Evolutionary conservation across 306 rosid genomes (phyloP).

Genomic region (Quillaja saponaria): DNA sequence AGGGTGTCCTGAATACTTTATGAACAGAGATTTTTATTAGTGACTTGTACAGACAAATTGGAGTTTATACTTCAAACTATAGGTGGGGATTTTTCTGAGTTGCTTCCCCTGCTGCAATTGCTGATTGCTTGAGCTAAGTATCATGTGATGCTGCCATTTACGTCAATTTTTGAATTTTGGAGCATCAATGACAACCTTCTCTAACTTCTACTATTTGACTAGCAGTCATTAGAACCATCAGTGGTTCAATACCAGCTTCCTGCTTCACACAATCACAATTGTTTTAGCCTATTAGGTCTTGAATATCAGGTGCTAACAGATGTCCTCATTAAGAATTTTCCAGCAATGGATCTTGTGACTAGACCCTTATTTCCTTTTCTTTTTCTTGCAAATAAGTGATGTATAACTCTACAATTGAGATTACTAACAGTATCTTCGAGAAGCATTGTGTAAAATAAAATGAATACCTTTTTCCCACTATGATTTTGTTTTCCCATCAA

Average conservation of each 20-base stretch:
- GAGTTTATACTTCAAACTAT: conserved; percentile 17
- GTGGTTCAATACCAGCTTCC: not conserved
- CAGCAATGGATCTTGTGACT: conserved; percentile 6
- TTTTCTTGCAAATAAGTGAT: conserved; percentile 11
- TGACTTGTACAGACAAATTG: conserved; percentile 35
- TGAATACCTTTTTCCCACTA: too few relatives aligned
- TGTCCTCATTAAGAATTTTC: conserved; percentile 6
- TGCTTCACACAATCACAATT: not conserved
- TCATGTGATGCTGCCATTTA: not conserved
- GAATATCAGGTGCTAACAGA: conserved; percentile 2
- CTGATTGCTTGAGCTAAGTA: conserved; percentile 28
- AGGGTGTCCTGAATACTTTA: conserved; percentile 57
- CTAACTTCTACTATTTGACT: conserved; percentile 11
- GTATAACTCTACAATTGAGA: too few relatives aligned
- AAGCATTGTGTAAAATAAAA: too few relatives aligned
- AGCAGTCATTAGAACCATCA: conserved; percentile 1
- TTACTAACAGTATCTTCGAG: too few relatives aligned
- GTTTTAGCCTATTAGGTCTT: conserved; percentile 9
- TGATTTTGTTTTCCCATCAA: too few relatives aligned
- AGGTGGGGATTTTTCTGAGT: conserved; percentile 38
- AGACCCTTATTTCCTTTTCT: conserved; percentile 21
- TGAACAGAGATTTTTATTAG: conserved; percentile 25
- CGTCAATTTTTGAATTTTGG: conserved; percentile 22
- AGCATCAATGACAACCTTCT: conserved; percentile 25
- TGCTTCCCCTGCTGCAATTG: conserved; percentile 23